phyloP scores from a whole-genome alignment of 2,329 filamentous ascomycete genomes.

The Curvularia eragrostidis region DNA sequence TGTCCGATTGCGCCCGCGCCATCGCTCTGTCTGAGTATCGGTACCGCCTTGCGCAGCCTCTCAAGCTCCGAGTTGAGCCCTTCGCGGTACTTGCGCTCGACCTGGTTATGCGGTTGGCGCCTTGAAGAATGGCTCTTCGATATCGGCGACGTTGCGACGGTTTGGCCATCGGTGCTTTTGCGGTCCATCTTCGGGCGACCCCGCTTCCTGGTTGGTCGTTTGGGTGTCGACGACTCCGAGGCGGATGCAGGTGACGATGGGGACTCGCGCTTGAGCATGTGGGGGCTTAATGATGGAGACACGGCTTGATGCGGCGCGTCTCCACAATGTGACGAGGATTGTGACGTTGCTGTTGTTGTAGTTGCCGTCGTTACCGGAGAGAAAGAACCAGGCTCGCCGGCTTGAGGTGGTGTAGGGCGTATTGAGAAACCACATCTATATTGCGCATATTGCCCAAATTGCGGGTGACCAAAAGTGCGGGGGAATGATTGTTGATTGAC shows the following conservation, averaged over 20 bases:
- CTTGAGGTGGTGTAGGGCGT: conserved; percentile 22
- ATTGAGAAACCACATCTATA: conserved; percentile 30
- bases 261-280: conserved; percentile 42
- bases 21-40: conserved; percentile 41
- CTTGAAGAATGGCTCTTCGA: conserved; percentile 26
- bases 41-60: conserved; percentile 36
- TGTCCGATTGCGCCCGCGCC: conserved; percentile 34
- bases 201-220: conserved; percentile 40
- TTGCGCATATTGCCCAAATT: conserved; percentile 31
- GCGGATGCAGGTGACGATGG: conserved; percentile 26
- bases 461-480: conserved; percentile 27
- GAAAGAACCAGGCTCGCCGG: conserved; percentile 25
- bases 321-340: conserved; percentile 45
- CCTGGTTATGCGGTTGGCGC: conserved; percentile 47
- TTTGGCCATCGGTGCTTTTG: conserved; percentile 21
- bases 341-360: conserved; percentile 29
- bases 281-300: conserved; percentile 38
- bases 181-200: conserved; percentile 43
- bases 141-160: conserved; percentile 15
- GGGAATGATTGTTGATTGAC: conserved; percentile 21
- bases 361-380: conserved; percentile 25
- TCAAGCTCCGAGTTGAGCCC: conserved; percentile 44
- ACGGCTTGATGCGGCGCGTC: conserved; percentile 33
- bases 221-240: conserved; percentile 31
- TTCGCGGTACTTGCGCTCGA: conserved; percentile 39